Base-by-base conservation (phyloP, 1,139 yeast genomes). In the Candida sanyaensis region DNA sequence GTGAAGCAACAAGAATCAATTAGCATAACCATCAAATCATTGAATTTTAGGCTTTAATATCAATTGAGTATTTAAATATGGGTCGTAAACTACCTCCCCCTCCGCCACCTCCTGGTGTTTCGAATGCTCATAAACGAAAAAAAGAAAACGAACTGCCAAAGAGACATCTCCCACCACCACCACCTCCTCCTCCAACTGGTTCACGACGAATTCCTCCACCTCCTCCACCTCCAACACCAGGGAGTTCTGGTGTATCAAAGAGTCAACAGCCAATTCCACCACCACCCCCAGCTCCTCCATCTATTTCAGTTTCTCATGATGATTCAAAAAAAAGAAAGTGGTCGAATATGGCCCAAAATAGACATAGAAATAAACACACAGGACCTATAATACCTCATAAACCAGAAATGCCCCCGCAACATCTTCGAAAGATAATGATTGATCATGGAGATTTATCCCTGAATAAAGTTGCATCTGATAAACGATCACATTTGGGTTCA, bases 361-460 rank as follows among this genome's bases (percentile, higher is more conserved):
- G 42, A 21, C 30, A 23, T 31, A 30, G 31, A 24, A 66, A 50
- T 60, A 68, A 45, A 45, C 49, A 44, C 5, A 55, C 55, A 23
- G 69, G 80, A 7, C 67, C 71, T 50, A 82, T 82, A 4, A 82
- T 76, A 46, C 77, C 89, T 0, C 77, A 79, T 8, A 89, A 88
- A 59, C 81, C 84, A 2, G 92, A 88, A 55, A 86, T 92, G 93
- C 98, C 98, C 0, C 96, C 97, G 0, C 97, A 92, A 61, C 97
- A 92, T 69, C 69, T 93, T 38, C 77, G 99, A 37, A 90, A 89
- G 62, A 88, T 91, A 53, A 84, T 92, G 64, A 77, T 79, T 45
- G 92, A 85, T 55, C 97, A 91, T 61, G 91, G 93, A 1, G 97
- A 93, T 60, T 78, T 92, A 71, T 82, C 96, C 0, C 83, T 95